A percentile compares a stretch with the other conserved stretches of the same genome.
Conservation (phyloP, 495 filamentous ascomycete genomes). For the Apiosordaria backusii region DNA sequence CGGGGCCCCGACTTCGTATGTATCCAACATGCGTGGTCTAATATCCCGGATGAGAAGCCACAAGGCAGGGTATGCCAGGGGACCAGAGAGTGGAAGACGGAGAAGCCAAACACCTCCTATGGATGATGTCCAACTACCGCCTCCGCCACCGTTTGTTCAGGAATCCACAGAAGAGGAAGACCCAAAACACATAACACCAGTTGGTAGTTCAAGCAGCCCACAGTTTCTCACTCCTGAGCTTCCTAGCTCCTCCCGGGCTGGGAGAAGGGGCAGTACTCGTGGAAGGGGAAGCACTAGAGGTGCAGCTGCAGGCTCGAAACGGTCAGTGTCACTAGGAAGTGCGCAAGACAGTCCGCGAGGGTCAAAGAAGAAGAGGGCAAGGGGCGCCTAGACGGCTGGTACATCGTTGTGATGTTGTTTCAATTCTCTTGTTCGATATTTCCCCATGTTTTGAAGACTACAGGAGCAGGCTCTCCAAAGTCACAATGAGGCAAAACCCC, state of each 20-base stretch:
- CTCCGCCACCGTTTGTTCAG: background rate
- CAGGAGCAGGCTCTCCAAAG: background rate
- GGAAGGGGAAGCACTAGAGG: constrained; percentile 2
- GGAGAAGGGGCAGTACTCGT: constrained; percentile 10
- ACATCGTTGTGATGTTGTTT: background rate
- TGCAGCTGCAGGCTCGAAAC: constrained; percentile 21
- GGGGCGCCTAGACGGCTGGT: background rate
- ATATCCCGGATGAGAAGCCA: constrained; percentile 32
- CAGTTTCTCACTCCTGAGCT: constrained; percentile 22
- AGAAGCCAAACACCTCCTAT: constrained; percentile 22
- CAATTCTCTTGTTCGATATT: background rate
- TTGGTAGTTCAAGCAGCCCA: background rate
- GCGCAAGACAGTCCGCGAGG: constrained; percentile 16
- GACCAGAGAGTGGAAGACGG: constrained; percentile 12
- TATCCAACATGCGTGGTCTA: constrained; percentile 30
- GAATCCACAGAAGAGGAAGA: background rate
- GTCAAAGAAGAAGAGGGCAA: constrained; percentile 15
- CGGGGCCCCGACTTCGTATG: constrained; percentile 30
- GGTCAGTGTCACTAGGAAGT: constrained; percentile 18
- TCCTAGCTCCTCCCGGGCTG: constrained; percentile 11
- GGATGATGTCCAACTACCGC: background rate
- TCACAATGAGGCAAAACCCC: background rate
- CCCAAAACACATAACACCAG: background rate
- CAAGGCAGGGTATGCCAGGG: constrained; percentile 2
- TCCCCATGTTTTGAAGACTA: background rate